phyloP scores from a whole-genome alignment of 495 filamentous ascomycete genomes.

The Daldinia bambusicola region DNA sequence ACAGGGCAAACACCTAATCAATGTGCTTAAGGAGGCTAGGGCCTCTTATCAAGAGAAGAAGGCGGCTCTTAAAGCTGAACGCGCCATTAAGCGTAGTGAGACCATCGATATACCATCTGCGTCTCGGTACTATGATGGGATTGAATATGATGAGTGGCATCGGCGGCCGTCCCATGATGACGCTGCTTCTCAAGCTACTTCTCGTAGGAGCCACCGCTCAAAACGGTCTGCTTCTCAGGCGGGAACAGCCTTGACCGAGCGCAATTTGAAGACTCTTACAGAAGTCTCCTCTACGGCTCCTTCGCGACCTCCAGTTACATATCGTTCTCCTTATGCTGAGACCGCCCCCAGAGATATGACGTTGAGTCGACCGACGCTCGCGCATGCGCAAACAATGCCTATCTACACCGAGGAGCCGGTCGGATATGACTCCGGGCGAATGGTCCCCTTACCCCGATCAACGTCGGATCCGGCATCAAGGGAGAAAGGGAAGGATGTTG shows the following conservation, averaged over 20 bases:
- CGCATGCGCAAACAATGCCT: constrained; percentile 46
- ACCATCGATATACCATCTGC: constrained; percentile 53
- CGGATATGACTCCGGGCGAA: constrained; percentile 36
- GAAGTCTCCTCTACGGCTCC: constrained; percentile 57
- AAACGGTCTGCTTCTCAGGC: constrained; percentile 43
- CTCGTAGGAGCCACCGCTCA: constrained; percentile 50
- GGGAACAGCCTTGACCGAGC: constrained; percentile 52
- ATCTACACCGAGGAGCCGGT: constrained; percentile 28
- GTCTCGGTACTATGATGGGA: constrained; percentile 43
- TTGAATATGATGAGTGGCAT: constrained; percentile 31
- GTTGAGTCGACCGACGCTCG: constrained; percentile 51
- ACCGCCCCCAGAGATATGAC: constrained; percentile 53
- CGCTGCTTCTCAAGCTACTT: constrained; percentile 51
- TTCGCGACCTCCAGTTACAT: constrained; percentile 52
- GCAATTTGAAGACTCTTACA: constrained; percentile 56
- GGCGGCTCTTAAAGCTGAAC: constrained; percentile 75
- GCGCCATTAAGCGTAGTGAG: constrained; percentile 56
- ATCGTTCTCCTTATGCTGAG: constrained; percentile 57
- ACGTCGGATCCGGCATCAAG: constrained; percentile 54
- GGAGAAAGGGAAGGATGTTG: constrained; percentile 68
- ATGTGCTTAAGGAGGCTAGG: constrained; percentile 88
- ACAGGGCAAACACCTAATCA: constrained; percentile 87
- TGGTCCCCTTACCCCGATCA: constrained; percentile 51
- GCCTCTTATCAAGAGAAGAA: constrained; percentile 86
- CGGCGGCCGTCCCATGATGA: constrained; percentile 52